Evolutionary conservation across 2,329 filamentous ascomycete species (phyloP), one percentile per base, ranked within the genome.

Genomic region (Diaporthe sp.): DNA sequence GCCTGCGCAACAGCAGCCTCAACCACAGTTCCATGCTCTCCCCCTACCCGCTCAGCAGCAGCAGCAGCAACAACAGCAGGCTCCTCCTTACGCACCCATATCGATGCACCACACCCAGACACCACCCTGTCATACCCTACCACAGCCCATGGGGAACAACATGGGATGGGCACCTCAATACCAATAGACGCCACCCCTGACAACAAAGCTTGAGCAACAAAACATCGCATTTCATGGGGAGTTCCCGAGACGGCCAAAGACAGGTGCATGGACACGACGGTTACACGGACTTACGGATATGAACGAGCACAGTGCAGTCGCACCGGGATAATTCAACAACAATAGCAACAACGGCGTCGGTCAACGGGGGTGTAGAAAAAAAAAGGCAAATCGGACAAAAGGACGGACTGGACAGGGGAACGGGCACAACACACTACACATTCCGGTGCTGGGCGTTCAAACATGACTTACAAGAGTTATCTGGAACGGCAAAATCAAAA

Each of bases 121-220:
- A 33, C 68, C 55, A 35, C 30, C 66, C 13, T 76, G 74, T 22
- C 74, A 74, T 38, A 52, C 68, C 9, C 57, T 76, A 10, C 74
- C 74, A 25, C 67, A 71, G 45, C 74, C 74, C 28, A 58, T 50
- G n/a, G 52, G 58, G n/a, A 74, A 69, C 60, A 72, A 58, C 45
- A 47, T 76, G 54, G 68, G 74, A 22, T 76, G 74, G 74, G 15
- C 67, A 7, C 68, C 69, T 17, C 72, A 75, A 28, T 75, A 75
- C 57, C 71, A 73, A 54, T 75, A 55, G 42, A 38, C 40, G 22
- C 40, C 22, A 6, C 38, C n/a, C 17, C 22, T 19, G 12, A n/a
- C 30, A 45, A 17, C 30, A 19, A 10, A 15, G 33, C 64, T 52
- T 40, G 64, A 38, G 28, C 4, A 54, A 54, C 3, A 22, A n/a